Percentiles rank a stretch among this genome's conserved stretches.
Evolutionary conservation across 495 filamentous ascomycete genomes (phyloP).

Genomic region (Polyplosphaeria fusca): DNA sequence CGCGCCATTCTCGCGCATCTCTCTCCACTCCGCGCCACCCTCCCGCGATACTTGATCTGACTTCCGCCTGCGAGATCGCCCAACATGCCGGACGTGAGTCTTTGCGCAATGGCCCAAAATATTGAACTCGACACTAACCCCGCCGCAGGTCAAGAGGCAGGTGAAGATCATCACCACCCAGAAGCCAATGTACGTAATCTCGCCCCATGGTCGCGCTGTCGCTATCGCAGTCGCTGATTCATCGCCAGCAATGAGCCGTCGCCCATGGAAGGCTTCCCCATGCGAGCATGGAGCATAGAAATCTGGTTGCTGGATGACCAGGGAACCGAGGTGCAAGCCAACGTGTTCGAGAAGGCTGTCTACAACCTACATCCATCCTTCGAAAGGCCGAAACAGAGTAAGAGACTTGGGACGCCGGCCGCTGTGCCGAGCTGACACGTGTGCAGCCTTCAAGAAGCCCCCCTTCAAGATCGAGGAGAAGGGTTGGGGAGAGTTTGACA

Average conservation of each 20-base stretch:
- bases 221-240: no score
- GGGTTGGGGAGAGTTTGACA: slow-evolving; percentile 99
- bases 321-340: slow-evolving; percentile 66
- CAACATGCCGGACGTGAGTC: no score
- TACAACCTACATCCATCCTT: slow-evolving; percentile 96
- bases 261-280: slow-evolving; percentile 80
- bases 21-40: no score
- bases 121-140: no score
- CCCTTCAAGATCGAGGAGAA: slow-evolving; percentile 89
- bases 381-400: slow-evolving; percentile 77
- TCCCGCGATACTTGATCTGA: no score
- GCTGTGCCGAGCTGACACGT: slow-evolving; percentile 10
- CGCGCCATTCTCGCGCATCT: no score
- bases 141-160: slow-evolving; percentile 84
- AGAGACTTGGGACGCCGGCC: no score
- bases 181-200: slow-evolving; percentile 68
- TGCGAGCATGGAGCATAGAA: slow-evolving; percentile 69
- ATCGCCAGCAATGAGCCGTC: slow-evolving; percentile 70
- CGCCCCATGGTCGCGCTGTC: no score
- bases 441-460: slow-evolving; percentile 55
- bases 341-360: slow-evolving; percentile 80
- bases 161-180: slow-evolving; percentile 93
- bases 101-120: no score
- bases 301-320: slow-evolving; percentile 59
- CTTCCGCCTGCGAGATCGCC: no score